A percentile compares a stretch with the other conserved stretches of the same genome.
Evolutionary conservation across 345 rosid genomes (phyloP).

Genomic region (Syzygium aromaticum): DNA sequence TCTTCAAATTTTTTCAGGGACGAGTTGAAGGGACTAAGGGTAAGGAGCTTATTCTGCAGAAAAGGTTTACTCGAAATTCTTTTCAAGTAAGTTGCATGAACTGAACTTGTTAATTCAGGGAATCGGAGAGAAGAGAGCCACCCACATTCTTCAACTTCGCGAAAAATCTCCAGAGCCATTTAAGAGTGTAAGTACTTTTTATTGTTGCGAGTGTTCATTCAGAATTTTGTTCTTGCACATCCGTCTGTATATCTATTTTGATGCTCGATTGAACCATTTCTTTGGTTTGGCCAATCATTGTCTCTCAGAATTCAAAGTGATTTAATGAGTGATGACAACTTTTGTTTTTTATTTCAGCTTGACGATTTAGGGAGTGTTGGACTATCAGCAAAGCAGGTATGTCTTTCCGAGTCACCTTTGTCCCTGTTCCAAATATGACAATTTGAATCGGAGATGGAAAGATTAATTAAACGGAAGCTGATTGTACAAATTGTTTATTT

Average conservation of each 20-base stretch:
- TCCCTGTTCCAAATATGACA: background rate
- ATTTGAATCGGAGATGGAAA: background rate
- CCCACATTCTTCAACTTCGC: slow-evolving; percentile 51
- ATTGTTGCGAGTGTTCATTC: background rate
- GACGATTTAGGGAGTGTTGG: slow-evolving; percentile 57
- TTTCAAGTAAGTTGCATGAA: background rate
- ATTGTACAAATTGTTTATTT: background rate
- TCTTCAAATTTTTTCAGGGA: slow-evolving; percentile 30
- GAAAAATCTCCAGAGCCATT: slow-evolving; percentile 58
- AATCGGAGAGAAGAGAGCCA: slow-evolving; percentile 78
- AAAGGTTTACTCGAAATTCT: background rate
- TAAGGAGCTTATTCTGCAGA: slow-evolving; percentile 10
- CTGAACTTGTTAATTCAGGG: slow-evolving; percentile 31
- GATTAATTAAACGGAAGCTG: background rate
- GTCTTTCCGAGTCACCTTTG: background rate
- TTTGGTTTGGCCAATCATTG: background rate
- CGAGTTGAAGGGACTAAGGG: slow-evolving; percentile 70
- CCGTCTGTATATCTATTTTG: background rate
- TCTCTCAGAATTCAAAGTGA: background rate
- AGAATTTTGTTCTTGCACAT: background rate
- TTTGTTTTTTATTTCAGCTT: slow-evolving; percentile 26
- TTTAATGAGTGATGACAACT: background rate
- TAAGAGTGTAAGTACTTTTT: slow-evolving; percentile 32
- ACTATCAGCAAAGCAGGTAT: slow-evolving; percentile 77
- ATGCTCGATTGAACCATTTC: background rate